phyloP scores from a whole-genome alignment of 257 asterid genomes.

The Capsicum rhomboideum region DNA sequence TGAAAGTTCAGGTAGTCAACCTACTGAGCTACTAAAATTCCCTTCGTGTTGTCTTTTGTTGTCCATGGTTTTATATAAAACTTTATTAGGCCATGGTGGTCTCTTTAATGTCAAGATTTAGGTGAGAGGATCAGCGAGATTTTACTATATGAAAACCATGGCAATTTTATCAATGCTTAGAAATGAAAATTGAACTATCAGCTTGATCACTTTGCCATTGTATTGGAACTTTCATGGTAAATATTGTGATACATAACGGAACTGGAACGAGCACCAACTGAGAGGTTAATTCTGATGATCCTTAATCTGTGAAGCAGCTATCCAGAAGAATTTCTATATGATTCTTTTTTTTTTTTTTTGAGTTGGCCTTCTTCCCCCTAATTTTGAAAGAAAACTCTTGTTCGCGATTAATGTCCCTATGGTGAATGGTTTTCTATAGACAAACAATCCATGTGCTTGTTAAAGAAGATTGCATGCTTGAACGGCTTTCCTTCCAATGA shows the following conservation, averaged over 20 bases:
- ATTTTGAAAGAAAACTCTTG: neutral
- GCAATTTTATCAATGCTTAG: neutral
- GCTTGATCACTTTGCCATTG: neutral
- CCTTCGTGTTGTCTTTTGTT: neutral
- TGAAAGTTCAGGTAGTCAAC: too few relatives aligned
- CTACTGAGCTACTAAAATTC: too few relatives aligned
- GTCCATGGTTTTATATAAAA: neutral
- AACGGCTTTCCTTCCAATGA: neutral
- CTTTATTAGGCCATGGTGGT: neutral
- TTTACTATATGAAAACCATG: neutral
- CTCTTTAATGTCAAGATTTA: neutral
- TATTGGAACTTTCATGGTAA: neutral
- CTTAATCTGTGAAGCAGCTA: neutral
- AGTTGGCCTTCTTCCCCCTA: neutral
- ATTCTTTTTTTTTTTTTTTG: too few relatives aligned
- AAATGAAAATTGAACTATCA: neutral
- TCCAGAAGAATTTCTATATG: neutral
- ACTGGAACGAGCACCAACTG: neutral
- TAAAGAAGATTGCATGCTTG: neutral
- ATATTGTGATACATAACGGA: neutral
- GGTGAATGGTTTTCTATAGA: neutral
- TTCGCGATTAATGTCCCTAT: neutral
- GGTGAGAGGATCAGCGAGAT: neutral
- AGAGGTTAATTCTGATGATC: neutral
- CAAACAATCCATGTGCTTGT: neutral